phyloP scores from a whole-genome alignment of 176 grass and related monocot genomes.

The Cenchrus purpureus region DNA sequence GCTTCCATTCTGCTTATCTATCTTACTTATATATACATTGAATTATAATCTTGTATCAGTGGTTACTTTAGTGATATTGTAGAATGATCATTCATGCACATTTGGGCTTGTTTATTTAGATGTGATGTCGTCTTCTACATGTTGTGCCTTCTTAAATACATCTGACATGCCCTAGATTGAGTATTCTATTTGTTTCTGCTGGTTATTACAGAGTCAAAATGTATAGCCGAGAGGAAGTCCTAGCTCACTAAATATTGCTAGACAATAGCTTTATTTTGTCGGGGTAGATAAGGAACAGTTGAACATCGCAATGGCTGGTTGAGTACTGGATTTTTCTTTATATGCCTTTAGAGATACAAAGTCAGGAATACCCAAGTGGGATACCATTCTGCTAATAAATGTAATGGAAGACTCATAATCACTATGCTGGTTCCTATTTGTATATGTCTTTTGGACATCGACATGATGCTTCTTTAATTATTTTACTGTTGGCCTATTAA shows the following conservation, averaged over 20 bases:
- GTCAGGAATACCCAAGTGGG: neutral
- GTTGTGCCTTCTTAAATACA: neutral
- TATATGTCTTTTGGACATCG: neutral
- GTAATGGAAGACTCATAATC: neutral
- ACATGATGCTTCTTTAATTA: neutral
- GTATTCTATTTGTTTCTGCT: neutral
- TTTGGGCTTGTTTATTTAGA: constrained; percentile 6
- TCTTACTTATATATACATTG: no score
- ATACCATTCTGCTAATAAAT: neutral
- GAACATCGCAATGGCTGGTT: neutral
- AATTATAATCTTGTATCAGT: no score
- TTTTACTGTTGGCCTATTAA: neutral
- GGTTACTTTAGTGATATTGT: neutral
- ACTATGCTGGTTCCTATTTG: neutral
- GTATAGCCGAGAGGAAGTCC: neutral
- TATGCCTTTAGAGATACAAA: neutral
- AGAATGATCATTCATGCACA: neutral
- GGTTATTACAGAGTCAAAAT: neutral
- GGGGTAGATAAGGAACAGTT: neutral
- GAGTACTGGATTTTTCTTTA: neutral
- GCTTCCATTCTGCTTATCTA: no score
- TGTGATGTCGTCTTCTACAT: constrained; percentile 10
- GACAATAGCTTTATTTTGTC: neutral
- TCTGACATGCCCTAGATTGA: neutral
- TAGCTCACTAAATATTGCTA: neutral